These are phyloP conservation scores for Coffea humblotiana DNA, from an alignment of 305 asterid genomes.

Conservation along the genomic window DNA sequence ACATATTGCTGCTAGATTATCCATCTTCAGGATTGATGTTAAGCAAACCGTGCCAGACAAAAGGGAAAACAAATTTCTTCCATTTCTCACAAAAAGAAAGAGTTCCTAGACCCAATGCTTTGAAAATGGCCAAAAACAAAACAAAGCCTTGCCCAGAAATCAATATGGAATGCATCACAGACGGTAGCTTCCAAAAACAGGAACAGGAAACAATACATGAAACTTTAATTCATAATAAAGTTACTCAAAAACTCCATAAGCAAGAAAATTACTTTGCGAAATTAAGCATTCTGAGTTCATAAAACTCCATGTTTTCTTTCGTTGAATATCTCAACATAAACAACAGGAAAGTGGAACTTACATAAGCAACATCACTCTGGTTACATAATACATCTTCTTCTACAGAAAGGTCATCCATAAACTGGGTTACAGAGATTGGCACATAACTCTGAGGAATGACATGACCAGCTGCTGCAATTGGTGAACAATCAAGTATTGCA, in stretches of 20 bases:
- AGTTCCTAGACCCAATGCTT: not conserved
- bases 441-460: constrained; percentile 79
- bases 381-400: constrained; percentile 67
- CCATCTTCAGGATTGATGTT: constrained; percentile 12
- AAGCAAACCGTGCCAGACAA: not conserved
- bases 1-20: constrained; percentile 25
- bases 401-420: constrained; percentile 88
- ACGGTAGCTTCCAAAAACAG: constrained; percentile 1
- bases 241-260: not conserved
- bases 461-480: constrained; percentile 90
- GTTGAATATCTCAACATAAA: constrained; percentile 3
- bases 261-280: not conserved
- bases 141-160: not conserved
- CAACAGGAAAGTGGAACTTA: constrained; percentile 38
- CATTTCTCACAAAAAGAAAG: not conserved
- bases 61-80: not conserved
- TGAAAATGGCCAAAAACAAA: not conserved
- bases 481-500: constrained; percentile 86
- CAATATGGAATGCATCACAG: not conserved
- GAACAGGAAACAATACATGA: not conserved
- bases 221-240: not conserved
- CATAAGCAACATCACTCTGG: constrained; percentile 59
- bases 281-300: not conserved
- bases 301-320: not conserved
- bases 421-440: constrained; percentile 90